These are phyloP conservation scores for Colletotrichum tanaceti DNA, from an alignment of 2,329 filamentous ascomycete species.

Conservation along the genomic window DNA sequence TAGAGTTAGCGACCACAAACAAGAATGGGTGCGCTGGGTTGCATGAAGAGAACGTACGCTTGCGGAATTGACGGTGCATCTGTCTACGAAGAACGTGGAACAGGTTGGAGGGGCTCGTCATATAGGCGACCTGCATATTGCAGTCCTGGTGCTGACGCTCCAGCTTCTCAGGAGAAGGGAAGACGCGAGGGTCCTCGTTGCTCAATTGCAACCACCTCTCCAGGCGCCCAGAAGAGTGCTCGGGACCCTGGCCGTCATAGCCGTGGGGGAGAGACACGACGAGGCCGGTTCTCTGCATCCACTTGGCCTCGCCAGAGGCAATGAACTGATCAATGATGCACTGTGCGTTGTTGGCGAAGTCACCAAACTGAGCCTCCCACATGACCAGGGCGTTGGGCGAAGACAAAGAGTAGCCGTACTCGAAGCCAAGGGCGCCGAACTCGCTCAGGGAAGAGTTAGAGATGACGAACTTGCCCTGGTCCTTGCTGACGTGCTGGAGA, in stretches of 20 bases:
- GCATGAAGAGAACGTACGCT: constrained; percentile 74
- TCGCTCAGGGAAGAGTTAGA: constrained; percentile 89
- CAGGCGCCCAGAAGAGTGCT: constrained; percentile 97
- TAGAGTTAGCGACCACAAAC: constrained; percentile 43
- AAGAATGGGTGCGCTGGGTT: constrained; percentile 1
- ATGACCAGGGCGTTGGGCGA: constrained; percentile 97
- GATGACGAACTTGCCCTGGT: constrained; percentile 96
- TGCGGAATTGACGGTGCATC: constrained; percentile 99
- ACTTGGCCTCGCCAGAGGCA: constrained; percentile 96
- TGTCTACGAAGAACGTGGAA: constrained; percentile 97
- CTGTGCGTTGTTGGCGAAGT: constrained; percentile 99
- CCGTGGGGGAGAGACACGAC: constrained; percentile 97
- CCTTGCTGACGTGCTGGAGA: constrained; percentile 86
- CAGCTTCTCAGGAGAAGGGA: constrained; percentile 88
- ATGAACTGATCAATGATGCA: constrained; percentile 99
- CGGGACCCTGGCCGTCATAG: constrained; percentile 97
- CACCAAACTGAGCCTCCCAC: constrained; percentile 99
- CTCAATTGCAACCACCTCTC: constrained; percentile 97
- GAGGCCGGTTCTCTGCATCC: constrained; percentile 96
- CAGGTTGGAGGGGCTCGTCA: constrained; percentile 94
- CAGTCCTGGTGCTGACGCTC: constrained; percentile 98
- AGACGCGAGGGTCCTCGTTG: constrained; percentile 96
- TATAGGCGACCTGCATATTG: constrained; percentile 98
- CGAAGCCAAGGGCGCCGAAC: constrained; percentile 86
- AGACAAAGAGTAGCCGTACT: constrained; percentile 97